Percentiles rank a stretch among this genome's conserved stretches.
Conservation (phyloP, 2,329 filamentous ascomycete species). For the Tolypocladium nubicola region DNA sequence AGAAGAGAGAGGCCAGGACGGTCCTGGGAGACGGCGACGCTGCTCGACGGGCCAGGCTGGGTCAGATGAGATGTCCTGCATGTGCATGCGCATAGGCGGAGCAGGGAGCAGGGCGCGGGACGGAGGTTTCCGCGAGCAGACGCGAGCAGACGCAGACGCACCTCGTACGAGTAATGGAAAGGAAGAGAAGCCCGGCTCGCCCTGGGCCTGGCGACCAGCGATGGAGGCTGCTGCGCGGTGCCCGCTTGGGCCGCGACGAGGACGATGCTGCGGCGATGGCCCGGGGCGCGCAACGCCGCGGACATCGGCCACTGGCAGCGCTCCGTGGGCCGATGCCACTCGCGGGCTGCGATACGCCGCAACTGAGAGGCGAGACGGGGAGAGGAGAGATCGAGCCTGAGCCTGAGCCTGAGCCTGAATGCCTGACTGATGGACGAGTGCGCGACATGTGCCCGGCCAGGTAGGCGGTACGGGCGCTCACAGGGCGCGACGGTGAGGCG, state of each 20-base stretch:
- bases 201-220: not conserved
- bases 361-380: too few relatives aligned
- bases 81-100: not conserved
- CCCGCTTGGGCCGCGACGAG: not conserved
- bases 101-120: not conserved
- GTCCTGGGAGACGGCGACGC: not conserved
- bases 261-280: not conserved
- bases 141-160: not conserved
- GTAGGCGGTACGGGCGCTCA: not conserved
- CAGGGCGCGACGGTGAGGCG: not conserved
- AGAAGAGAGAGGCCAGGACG: too few relatives aligned
- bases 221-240: too few relatives aligned
- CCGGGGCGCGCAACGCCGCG: not conserved
- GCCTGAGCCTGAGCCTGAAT: too few relatives aligned
- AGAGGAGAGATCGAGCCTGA: too few relatives aligned
- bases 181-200: not conserved
- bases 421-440: not conserved
- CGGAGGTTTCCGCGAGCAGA: not conserved
- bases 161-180: not conserved
- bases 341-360: too few relatives aligned
- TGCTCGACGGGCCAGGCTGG: not conserved
- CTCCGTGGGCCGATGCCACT: too few relatives aligned
- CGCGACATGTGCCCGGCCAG: not conserved
- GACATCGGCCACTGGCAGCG: not conserved
- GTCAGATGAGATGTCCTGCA: not conserved